Percentiles rank a stretch among this genome's conserved stretches.
Conservation (phyloP, 768 basidiomycete genomes). For the Punctularia strigosozonata region DNA sequence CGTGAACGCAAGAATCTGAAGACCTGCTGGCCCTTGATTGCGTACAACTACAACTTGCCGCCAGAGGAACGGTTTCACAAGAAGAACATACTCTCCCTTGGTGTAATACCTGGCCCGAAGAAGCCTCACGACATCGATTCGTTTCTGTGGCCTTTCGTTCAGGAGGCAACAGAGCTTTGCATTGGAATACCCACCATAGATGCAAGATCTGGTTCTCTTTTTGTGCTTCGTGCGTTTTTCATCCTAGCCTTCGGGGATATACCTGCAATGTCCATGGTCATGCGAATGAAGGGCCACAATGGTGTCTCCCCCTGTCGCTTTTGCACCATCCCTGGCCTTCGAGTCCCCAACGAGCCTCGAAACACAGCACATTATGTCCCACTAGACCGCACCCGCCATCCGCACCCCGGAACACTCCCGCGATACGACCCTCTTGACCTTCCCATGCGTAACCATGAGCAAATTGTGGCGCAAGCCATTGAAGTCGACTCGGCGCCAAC, state of each 20-base stretch:
- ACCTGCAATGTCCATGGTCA: conserved; percentile 14
- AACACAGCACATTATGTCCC: conserved; percentile 9
- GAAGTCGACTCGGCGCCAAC: conserved; percentile 15
- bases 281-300: conserved; percentile 18
- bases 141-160: conserved; percentile 14
- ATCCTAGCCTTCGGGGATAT: conserved; percentile 16
- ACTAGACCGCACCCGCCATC: conserved; percentile 1
- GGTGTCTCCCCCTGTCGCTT: conserved; percentile 12
- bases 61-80: conserved; percentile 12
- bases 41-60: too few relatives aligned
- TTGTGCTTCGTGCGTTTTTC: conserved; percentile 13
- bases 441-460: conserved; percentile 21
- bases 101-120: conserved; percentile 18
- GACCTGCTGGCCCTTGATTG: too few relatives aligned
- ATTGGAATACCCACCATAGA: conserved; percentile 12
- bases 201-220: conserved; percentile 2
- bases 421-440: conserved; percentile 20
- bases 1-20: conserved; percentile 17
- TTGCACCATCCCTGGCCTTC: conserved; percentile 15
- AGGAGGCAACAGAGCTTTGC: conserved; percentile 15
- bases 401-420: not conserved
- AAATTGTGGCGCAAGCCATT: conserved; percentile 14
- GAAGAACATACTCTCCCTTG: conserved; percentile 12
- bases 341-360: not conserved
- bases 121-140: conserved; percentile 17